phyloP scores from a whole-genome alignment of 441 rosid species.

The Gossypium gossypioides region DNA sequence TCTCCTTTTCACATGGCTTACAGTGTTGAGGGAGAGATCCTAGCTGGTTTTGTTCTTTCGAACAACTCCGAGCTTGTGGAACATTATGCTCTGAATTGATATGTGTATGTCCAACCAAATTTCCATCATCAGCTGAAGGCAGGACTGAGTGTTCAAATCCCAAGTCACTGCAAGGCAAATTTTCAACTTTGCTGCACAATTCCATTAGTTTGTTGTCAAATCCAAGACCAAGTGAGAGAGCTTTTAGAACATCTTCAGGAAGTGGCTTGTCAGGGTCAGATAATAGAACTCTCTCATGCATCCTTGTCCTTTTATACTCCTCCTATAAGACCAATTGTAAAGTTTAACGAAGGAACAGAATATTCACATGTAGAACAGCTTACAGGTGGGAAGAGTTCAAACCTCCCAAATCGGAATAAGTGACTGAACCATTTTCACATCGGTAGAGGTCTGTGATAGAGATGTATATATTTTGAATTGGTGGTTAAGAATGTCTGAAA shows the following conservation, averaged over 20 bases:
- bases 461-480: slow-evolving; percentile 51
- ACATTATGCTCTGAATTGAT: slow-evolving; percentile 25
- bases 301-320: slow-evolving; percentile 75
- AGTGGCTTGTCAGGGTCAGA: slow-evolving; percentile 73
- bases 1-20: slow-evolving; percentile 22
- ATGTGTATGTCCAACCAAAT: slow-evolving; percentile 25
- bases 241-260: slow-evolving; percentile 59
- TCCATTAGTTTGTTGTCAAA: slow-evolving; percentile 41
- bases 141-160: slow-evolving; percentile 23
- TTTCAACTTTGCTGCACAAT: slow-evolving; percentile 29
- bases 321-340: slow-evolving; percentile 39
- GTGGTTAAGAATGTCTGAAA: slow-evolving; percentile 76
- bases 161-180: slow-evolving; percentile 23
- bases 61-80: slow-evolving; percentile 24
- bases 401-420: slow-evolving; percentile 99
- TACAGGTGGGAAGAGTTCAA: slow-evolving; percentile 13
- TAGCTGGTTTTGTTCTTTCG: slow-evolving; percentile 19
- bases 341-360: slow-evolving; percentile 14
- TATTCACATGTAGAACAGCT: slow-evolving; percentile 15
- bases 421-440: slow-evolving; percentile 89
- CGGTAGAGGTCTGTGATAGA: slow-evolving; percentile 65
- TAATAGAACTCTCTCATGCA: slow-evolving; percentile 37
- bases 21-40: slow-evolving; percentile 23
- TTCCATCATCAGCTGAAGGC: slow-evolving; percentile 23
- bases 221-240: slow-evolving; percentile 43